These are phyloP conservation scores for Thelonectria discophora DNA, from an alignment of 2,329 filamentous ascomycete genomes.

Conservation along the genomic window DNA sequence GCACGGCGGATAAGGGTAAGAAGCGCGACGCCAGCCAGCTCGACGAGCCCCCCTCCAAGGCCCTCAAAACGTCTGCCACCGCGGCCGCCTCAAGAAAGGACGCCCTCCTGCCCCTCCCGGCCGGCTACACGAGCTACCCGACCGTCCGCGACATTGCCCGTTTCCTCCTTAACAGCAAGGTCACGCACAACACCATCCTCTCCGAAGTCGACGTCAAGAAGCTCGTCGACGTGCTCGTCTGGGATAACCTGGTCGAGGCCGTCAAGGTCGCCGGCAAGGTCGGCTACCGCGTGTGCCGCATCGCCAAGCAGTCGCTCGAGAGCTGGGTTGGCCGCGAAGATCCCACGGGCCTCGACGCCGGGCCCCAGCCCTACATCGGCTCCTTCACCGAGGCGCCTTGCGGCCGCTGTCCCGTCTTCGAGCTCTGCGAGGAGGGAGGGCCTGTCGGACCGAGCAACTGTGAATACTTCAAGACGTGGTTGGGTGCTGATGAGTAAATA, in stretches of 20 bases:
- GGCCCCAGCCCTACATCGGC: slow-evolving; percentile 63
- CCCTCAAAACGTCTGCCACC: slow-evolving; percentile 36
- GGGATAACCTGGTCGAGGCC: slow-evolving; percentile 83
- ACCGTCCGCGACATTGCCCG: slow-evolving; percentile 81
- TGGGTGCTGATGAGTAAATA: slow-evolving; percentile 56
- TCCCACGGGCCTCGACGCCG: slow-evolving; percentile 48
- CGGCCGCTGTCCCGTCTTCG: slow-evolving; percentile 90
- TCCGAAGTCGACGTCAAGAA: slow-evolving; percentile 82
- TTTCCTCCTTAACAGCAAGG: slow-evolving; percentile 72
- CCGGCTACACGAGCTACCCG: slow-evolving; percentile 80
- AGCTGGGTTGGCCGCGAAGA: slow-evolving; percentile 53
- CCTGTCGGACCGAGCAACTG: slow-evolving; percentile 91
- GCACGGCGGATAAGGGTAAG: slow-evolving; percentile 54
- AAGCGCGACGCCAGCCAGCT: slow-evolving; percentile 60
- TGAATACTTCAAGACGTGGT: slow-evolving; percentile 90
- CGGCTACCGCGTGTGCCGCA: slow-evolving; percentile 63
- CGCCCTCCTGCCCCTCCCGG: slow-evolving; percentile 62
- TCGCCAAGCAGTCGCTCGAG: slow-evolving; percentile 56
- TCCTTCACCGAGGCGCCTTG: slow-evolving; percentile 90
- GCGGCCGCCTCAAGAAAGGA: slow-evolving; percentile 46
- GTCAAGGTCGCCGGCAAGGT: slow-evolving; percentile 59
- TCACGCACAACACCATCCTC: slow-evolving; percentile 77
- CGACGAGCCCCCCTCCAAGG: slow-evolving; percentile 44
- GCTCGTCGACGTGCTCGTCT: slow-evolving; percentile 86
- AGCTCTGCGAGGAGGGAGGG: slow-evolving; percentile 89